phyloP scores from a whole-genome alignment of 257 asterid species.

The Vinca minor region DNA sequence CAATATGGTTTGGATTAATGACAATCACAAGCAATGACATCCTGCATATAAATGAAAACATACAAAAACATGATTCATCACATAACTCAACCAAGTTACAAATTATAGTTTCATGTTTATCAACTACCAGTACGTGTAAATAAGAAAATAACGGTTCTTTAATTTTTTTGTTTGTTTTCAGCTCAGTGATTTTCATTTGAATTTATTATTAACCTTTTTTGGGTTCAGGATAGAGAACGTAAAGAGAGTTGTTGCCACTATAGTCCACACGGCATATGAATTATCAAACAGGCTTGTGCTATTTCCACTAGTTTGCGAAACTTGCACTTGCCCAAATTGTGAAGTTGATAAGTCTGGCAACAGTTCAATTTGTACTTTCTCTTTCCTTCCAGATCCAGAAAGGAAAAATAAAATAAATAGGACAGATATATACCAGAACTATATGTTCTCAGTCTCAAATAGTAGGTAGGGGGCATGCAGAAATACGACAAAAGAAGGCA shows the following conservation, averaged over 20 bases:
- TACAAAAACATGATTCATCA: not conserved
- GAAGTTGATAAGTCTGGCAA: not conserved
- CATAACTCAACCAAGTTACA: not conserved
- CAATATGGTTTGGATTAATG: conserved; percentile 69
- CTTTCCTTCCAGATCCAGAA: no score
- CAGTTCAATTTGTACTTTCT: no score
- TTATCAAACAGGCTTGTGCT: not conserved
- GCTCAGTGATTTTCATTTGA: no score
- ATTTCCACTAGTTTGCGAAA: not conserved
- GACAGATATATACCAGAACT: no score
- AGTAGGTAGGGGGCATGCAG: no score
- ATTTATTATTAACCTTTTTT: not conserved
- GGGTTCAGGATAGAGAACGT: not conserved
- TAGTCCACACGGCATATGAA: not conserved
- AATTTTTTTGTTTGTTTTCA: not conserved
- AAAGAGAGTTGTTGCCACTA: not conserved
- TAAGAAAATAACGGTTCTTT: not conserved
- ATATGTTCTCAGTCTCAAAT: no score
- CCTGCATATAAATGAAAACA: conserved; percentile 35
- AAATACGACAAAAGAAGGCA: no score
- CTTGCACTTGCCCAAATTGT: not conserved
- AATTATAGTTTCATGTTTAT: not conserved
- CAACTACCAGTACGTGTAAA: not conserved
- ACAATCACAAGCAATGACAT: conserved; percentile 93
- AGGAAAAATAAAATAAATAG: no score